Percentiles rank a stretch among this genome's conserved stretches.
Conservation (phyloP, 768 basidiomycete species). For the Leccinum incarnatum region DNA sequence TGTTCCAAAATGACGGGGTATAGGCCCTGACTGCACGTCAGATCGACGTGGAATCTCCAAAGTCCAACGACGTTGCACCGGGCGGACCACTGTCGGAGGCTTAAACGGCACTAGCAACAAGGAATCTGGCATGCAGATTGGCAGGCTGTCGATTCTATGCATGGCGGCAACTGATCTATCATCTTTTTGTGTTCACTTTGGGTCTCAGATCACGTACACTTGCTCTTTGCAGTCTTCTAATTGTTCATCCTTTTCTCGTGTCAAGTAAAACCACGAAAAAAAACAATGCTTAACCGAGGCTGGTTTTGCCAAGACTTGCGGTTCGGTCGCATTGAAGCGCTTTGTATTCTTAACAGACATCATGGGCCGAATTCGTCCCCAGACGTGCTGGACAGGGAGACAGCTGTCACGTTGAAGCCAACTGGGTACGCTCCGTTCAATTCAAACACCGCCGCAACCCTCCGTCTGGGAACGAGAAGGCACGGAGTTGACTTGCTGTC, state of each 20-base stretch:
- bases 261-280: not conserved
- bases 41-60: not conserved
- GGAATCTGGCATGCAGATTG: not conserved
- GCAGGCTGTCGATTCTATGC: not conserved
- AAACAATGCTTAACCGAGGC: too few relatives aligned
- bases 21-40: not conserved
- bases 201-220: not conserved
- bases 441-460: too few relatives aligned
- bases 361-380: too few relatives aligned
- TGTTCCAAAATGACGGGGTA: not conserved
- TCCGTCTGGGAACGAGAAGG: too few relatives aligned
- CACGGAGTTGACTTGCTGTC: not conserved
- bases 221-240: not conserved
- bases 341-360: too few relatives aligned
- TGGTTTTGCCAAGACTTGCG: too few relatives aligned
- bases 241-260: not conserved
- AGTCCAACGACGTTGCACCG: not conserved
- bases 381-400: too few relatives aligned
- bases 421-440: too few relatives aligned
- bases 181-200: not conserved
- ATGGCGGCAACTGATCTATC: too few relatives aligned
- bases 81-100: too few relatives aligned
- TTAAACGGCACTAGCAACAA: not conserved
- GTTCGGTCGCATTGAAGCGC: too few relatives aligned
- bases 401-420: too few relatives aligned